Evolutionary conservation across 345 rosid genomes (phyloP).

Genomic region (Brassica rapa): DNA sequence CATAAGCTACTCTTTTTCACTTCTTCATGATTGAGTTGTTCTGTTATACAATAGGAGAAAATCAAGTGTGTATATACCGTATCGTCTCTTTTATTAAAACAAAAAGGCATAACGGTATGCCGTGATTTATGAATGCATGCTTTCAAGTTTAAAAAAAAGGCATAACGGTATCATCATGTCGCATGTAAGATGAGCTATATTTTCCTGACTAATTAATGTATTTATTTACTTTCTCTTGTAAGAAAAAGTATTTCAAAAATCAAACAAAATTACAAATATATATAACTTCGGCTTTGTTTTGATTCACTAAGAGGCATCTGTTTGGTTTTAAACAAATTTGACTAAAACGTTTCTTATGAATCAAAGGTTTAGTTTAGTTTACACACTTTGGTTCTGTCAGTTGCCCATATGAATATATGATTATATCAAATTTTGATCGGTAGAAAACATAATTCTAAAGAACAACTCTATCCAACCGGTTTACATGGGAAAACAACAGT

Average conservation of each 20-base stretch:
- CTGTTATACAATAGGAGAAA: not conserved
- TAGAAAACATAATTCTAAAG: too few relatives aligned
- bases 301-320: not conserved
- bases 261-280: not conserved
- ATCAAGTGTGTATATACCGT: not conserved
- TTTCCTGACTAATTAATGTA: not conserved
- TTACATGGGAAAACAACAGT: too few relatives aligned
- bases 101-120: not conserved
- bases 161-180: constrained; percentile 11
- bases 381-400: not conserved
- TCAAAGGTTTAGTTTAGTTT: not conserved
- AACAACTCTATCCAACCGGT: too few relatives aligned
- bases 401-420: too few relatives aligned
- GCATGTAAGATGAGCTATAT: not conserved
- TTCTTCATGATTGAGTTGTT: constrained; percentile 21
- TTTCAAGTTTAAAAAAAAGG: not conserved
- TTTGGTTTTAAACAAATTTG: not conserved
- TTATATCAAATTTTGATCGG: too few relatives aligned
- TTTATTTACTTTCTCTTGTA: not conserved
- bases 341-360: not conserved
- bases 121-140: too few relatives aligned
- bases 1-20: constrained; percentile 29
- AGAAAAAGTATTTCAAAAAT: not conserved
- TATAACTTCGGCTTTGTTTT: not conserved
- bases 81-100: not conserved